Base-by-base conservation (phyloP, 1,139 yeast genomes). In the Debaryomyces sp. region DNA sequence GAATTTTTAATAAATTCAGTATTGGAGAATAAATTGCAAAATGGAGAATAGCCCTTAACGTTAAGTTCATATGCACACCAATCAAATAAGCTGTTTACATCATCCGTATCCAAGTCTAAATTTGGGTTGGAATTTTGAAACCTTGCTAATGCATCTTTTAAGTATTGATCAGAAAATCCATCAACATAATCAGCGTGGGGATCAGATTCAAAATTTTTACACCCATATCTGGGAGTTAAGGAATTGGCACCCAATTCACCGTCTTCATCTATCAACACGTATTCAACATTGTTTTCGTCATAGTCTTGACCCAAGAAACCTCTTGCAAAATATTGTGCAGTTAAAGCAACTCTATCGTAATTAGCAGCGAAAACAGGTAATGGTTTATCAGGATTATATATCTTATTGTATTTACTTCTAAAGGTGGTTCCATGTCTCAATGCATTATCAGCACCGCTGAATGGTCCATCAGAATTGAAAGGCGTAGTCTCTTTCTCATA, bases 11-110 rank as follows among this genome's bases (percentile, higher is more conserved):
- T 63, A 58, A 70, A 75, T 50, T 82, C 85, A 43, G 77, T 77
- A 43, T 70, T 66, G 46, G 80, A 75, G 66, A 83, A 77, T n/a
- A 81, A 66, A 35, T 71, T 68, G 61, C 87, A 80, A 50, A 81
- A 73, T n/a, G 73, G 71, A 6, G 84, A 73, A 24, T 64, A 51
- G 3, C 85, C 86, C 30, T 65, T 65, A 15, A 71, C 78, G 54
- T 77, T 77, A 52, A 81, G 62, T 57, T 81, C 87, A 60, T 70
- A 83, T 2, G 82, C 83, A 63, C 85, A 82, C 66, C 78, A 65
- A 42, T 66, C 63, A 54, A 76, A 66, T 53, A 80, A 55, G 44
- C 63, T 58, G 40, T 60, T 59, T 39, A 81, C 71, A 55, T 84
- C 86, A 12, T 54, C 47, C 5, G 63, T 54, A 6, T 76, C 70